Conservation (phyloP, 495 filamentous ascomycete species). For the Echria macrotheca region DNA sequence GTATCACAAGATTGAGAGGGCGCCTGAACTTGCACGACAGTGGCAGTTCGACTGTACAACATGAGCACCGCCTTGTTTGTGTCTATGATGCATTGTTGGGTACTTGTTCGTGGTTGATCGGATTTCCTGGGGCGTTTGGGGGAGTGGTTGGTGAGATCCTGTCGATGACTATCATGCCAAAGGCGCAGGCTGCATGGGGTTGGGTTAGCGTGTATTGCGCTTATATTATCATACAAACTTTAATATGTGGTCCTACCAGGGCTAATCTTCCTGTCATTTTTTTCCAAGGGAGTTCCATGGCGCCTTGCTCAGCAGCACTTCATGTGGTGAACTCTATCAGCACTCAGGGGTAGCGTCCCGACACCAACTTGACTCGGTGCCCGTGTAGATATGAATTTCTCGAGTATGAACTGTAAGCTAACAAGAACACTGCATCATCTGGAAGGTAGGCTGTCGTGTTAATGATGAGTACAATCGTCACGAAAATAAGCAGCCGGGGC, state of each 20-base stretch:
- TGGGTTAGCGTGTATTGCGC: constrained; percentile 15
- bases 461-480: no score
- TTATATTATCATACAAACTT: constrained; percentile 22
- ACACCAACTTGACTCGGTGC: no score
- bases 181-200: constrained; percentile 22
- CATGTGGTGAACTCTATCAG: no score
- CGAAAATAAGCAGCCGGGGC: no score
- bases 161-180: constrained; percentile 14
- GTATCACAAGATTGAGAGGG: constrained; percentile 40
- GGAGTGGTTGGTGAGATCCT: background rate
- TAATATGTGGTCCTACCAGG: constrained; percentile 19
- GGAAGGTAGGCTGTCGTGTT: no score
- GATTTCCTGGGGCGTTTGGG: constrained; percentile 17
- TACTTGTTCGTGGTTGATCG: constrained; percentile 16
- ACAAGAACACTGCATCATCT: no score
- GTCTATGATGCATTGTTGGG: constrained; percentile 24
- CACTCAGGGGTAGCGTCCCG: no score
- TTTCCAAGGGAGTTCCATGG: background rate
- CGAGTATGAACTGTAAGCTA: no score
- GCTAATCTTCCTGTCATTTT: constrained; percentile 9
- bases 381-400: no score
- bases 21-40: background rate
- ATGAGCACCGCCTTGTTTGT: constrained; percentile 17
- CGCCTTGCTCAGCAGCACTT: no score
- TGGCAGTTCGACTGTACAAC: constrained; percentile 25